Percentiles rank a stretch among this genome's conserved stretches.
phyloP scores from a whole-genome alignment of 2,329 filamentous ascomycete species.

The Neoascochyta sp. region DNA sequence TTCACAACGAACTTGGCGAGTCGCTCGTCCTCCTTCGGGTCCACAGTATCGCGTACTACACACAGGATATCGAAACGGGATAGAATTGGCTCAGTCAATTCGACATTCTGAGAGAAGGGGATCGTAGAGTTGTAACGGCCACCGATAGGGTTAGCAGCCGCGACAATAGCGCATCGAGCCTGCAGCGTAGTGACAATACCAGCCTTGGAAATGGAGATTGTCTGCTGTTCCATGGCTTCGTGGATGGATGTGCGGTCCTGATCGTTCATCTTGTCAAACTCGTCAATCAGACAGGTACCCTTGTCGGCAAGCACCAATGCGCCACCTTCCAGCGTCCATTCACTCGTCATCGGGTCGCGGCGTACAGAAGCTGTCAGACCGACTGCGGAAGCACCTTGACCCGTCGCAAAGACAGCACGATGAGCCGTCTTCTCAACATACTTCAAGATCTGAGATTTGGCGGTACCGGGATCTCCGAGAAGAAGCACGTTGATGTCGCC shows the following conservation, averaged over 20 bases:
- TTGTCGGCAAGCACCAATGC: conserved; percentile 92
- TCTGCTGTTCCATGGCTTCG: conserved; percentile 99
- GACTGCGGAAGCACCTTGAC: conserved; percentile 93
- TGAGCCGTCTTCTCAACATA: conserved; percentile 98
- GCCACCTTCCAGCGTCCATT: conserved; percentile 97
- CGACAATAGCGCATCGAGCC: conserved; percentile 92
- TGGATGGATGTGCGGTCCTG: conserved; percentile 97
- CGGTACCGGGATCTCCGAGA: conserved; percentile 93
- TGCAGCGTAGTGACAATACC: conserved; percentile 97
- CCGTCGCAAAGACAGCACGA: conserved; percentile 93
- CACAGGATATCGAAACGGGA: conserved; percentile 98
- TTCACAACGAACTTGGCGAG: conserved; percentile 92
- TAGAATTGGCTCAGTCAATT: conserved; percentile 93
- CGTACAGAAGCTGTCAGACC: conserved; percentile 96
- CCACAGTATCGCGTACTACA: conserved; percentile 92
- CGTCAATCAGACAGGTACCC: conserved; percentile 93
- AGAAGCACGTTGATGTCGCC: conserved; percentile 98
- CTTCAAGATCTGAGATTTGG: conserved; percentile 96
- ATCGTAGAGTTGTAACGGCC: conserved; percentile 96
- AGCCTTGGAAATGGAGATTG: conserved; percentile 97
- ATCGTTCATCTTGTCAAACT: conserved; percentile 99
- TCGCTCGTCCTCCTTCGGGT: conserved; percentile 86
- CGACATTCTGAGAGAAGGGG: conserved; percentile 93
- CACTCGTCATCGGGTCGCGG: conserved; percentile 87
- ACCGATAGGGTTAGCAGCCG: conserved; percentile 92